Percentiles rank a stretch among this genome's conserved stretches.
These are phyloP conservation scores for Aspergillus cavernicola DNA, from an alignment of 495 filamentous ascomycete species.

Conservation along the genomic window DNA sequence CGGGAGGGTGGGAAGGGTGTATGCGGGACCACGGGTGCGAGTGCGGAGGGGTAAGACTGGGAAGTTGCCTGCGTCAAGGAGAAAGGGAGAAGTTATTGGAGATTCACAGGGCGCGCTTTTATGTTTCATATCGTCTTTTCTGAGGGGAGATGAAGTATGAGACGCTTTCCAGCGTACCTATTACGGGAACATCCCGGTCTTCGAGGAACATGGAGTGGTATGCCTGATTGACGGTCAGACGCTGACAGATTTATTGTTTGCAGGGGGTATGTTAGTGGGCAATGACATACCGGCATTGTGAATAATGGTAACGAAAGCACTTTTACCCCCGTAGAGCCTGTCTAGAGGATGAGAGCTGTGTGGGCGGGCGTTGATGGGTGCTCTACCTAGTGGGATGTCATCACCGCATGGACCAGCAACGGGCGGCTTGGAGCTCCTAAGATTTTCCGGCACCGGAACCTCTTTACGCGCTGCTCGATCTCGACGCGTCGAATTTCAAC, in stretches of 20 bases:
- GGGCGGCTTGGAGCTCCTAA: slow-evolving; percentile 20
- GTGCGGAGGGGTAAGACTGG: slow-evolving; percentile 92
- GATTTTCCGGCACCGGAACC: slow-evolving; percentile 45
- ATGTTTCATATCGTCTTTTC: not conserved
- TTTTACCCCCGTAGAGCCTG: slow-evolving; percentile 19
- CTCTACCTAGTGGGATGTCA: slow-evolving; percentile 37
- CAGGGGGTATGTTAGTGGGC: not conserved
- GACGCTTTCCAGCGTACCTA: slow-evolving; percentile 43
- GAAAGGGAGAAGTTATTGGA: slow-evolving; percentile 11
- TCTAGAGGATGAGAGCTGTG: slow-evolving; percentile 19
- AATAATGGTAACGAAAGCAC: slow-evolving; percentile 7
- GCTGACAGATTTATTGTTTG: not conserved
- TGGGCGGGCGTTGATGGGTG: slow-evolving; percentile 21
- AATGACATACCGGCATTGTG: slow-evolving; percentile 51
- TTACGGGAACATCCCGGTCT: slow-evolving; percentile 65
- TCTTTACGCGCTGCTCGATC: slow-evolving; percentile 41
- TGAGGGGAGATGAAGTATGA: not conserved
- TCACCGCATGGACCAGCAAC: slow-evolving; percentile 23
- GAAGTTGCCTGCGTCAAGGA: slow-evolving; percentile 80
- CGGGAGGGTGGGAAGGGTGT: slow-evolving; percentile 72
- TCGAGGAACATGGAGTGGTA: slow-evolving; percentile 93
- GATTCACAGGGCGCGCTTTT: not conserved
- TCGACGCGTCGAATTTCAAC: slow-evolving; percentile 31
- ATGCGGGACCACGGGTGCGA: slow-evolving; percentile 85
- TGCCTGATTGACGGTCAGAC: slow-evolving; percentile 51